Evolutionary conservation across 768 basidiomycete species (phyloP).

Genomic region (Ramaria sp.): DNA sequence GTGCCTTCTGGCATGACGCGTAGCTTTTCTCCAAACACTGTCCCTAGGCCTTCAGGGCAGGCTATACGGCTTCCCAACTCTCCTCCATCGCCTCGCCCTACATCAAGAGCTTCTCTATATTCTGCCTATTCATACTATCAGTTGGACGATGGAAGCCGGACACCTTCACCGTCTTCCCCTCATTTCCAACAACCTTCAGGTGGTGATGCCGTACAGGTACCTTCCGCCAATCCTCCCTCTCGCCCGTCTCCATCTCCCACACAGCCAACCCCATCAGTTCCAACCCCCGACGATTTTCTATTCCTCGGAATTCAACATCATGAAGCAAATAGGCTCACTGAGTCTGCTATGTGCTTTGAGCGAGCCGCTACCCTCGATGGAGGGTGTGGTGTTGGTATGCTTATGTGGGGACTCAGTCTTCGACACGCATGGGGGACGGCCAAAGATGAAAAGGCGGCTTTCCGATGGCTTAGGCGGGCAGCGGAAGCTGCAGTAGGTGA

Average conservation of each 20-base stretch:
- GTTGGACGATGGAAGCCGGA: constrained; percentile 26
- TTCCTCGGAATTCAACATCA: constrained; percentile 72
- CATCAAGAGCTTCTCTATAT: constrained; percentile 38
- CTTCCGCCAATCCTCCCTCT: constrained; percentile 12
- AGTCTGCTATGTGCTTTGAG: constrained; percentile 68
- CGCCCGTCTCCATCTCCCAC: constrained; percentile 5
- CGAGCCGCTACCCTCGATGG: constrained; percentile 61
- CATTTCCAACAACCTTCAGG: constrained; percentile 31
- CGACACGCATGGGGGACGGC: constrained; percentile 83
- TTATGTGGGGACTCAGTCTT: constrained; percentile 83
- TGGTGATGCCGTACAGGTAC: constrained; percentile 3
- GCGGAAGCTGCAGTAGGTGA: constrained; percentile 74
- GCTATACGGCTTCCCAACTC: constrained; percentile 14
- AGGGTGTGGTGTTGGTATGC: constrained; percentile 82
- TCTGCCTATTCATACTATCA: constrained; percentile 61
- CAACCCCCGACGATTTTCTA: constrained; percentile 55
- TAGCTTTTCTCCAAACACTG: not conserved
- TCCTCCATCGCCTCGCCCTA: constrained; percentile 25
- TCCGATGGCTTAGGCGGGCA: constrained; percentile 74
- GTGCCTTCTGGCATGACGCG: not conserved
- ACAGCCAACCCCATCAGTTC: constrained; percentile 5
- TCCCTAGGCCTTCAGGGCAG: not conserved
- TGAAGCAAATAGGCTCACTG: constrained; percentile 56
- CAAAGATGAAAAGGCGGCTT: constrained; percentile 70
- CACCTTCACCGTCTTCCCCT: constrained; percentile 15